A percentile compares a stretch with the other conserved stretches of the same genome.
Evolutionary conservation across 495 filamentous ascomycete genomes (phyloP).

Genomic region (Apodospora peruviana): DNA sequence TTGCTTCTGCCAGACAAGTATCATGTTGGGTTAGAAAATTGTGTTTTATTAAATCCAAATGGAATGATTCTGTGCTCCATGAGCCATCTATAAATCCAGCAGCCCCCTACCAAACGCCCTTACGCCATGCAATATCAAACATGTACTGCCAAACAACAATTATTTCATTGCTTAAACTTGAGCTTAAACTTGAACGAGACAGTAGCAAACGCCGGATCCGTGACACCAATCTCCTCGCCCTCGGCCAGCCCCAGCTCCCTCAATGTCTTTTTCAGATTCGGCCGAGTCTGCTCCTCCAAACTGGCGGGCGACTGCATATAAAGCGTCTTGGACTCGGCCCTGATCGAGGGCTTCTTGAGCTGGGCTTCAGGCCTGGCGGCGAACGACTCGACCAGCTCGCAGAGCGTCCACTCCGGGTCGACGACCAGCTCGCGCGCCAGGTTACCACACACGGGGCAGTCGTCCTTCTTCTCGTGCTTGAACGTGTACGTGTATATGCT

Average conservation of each 20-base stretch:
- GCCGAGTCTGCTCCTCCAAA: slow-evolving; percentile 72
- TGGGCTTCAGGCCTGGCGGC: slow-evolving; percentile 79
- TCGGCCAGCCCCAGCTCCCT: slow-evolving; percentile 42
- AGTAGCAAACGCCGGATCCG: slow-evolving; percentile 72
- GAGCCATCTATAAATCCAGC: too few relatives aligned
- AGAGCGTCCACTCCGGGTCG: slow-evolving; percentile 65
- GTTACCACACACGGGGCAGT: slow-evolving; percentile 92
- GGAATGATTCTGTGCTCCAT: too few relatives aligned
- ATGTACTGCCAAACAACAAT: neutral
- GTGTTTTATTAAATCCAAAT: too few relatives aligned
- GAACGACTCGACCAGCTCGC: slow-evolving; percentile 80
- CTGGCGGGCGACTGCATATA: slow-evolving; percentile 82
- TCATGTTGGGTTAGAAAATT: too few relatives aligned
- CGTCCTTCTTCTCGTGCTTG: slow-evolving; percentile 80
- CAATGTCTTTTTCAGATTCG: slow-evolving; percentile 72
- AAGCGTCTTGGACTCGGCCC: slow-evolving; percentile 74
- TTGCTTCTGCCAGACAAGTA: too few relatives aligned
- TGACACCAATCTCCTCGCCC: slow-evolving; percentile 63
- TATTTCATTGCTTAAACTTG: slow-evolving; percentile 32
- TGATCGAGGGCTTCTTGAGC: slow-evolving; percentile 83
- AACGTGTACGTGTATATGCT: slow-evolving; percentile 96
- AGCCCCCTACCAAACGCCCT: neutral
- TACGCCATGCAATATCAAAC: slow-evolving; percentile 10
- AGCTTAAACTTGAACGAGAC: slow-evolving; percentile 67
- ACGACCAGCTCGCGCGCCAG: slow-evolving; percentile 66